These are phyloP conservation scores for Closterium sp. DNA, from an alignment of 139 green algal genomes.

Conservation along the genomic window DNA sequence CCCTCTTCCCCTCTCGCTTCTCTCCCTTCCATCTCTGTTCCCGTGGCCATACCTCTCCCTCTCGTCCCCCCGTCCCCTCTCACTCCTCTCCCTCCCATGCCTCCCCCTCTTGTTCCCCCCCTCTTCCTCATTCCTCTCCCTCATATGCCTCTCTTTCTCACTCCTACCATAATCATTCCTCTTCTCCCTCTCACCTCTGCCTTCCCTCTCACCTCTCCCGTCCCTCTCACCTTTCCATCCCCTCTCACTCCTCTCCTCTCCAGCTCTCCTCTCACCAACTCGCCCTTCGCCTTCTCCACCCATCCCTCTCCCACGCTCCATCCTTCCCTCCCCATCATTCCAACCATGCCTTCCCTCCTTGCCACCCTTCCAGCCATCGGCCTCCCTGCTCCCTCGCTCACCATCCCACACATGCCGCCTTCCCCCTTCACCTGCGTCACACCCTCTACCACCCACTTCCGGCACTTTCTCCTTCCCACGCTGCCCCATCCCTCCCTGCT, in stretches of 20 bases:
- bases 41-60: neutral
- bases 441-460: neutral
- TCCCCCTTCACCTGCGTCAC: conserved; percentile 2
- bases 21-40: neutral
- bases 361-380: neutral
- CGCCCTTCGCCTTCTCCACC: neutral
- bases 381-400: neutral
- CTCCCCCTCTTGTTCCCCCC: conserved; percentile 10
- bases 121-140: neutral
- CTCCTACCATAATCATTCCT: conserved; percentile 8
- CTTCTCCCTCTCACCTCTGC: neutral
- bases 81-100: neutral
- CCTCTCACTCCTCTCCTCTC: too few species aligned
- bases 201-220: too few species aligned
- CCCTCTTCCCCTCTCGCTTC: neutral
- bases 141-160: conserved; percentile 24
- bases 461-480: neutral
- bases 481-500: neutral
- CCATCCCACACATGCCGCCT: conserved; percentile 7
- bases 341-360: neutral
- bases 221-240: too few species aligned
- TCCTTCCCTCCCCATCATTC: neutral
- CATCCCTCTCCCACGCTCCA: neutral
- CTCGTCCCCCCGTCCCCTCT: neutral
- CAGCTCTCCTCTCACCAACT: conserved; percentile 7